Conservation (phyloP, 2,329 filamentous ascomycete genomes). For the Albifimbria verrucaria region DNA sequence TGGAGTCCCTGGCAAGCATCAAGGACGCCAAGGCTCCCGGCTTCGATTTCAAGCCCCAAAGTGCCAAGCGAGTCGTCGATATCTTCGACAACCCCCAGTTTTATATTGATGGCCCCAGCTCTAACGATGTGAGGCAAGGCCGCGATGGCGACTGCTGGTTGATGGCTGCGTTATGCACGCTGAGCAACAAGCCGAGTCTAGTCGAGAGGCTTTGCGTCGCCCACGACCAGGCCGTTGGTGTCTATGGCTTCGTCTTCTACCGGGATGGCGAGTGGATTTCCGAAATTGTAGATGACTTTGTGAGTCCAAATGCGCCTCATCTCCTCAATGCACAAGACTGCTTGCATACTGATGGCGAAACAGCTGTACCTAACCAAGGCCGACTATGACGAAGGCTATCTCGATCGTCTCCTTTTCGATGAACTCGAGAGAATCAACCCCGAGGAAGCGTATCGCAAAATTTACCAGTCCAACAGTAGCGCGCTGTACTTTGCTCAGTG, state of each 20-base stretch:
- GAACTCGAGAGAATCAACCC: slow-evolving; percentile 46
- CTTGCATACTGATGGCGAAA: not conserved
- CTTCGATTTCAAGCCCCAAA: slow-evolving; percentile 37
- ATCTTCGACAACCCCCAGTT: slow-evolving; percentile 77
- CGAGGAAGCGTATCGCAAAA: slow-evolving; percentile 61
- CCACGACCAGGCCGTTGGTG: slow-evolving; percentile 68
- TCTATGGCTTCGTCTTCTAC: slow-evolving; percentile 84
- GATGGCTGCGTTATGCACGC: slow-evolving; percentile 73
- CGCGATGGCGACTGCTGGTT: slow-evolving; percentile 83
- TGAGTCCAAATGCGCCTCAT: too few relatives aligned
- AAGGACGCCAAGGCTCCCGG: slow-evolving; percentile 17
- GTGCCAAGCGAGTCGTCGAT: slow-evolving; percentile 68
- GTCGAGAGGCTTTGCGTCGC: slow-evolving; percentile 74
- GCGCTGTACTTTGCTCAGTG: slow-evolving; percentile 77
- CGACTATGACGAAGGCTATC: slow-evolving; percentile 57
- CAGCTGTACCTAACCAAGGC: slow-evolving; percentile 52
- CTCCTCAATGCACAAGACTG: not conserved
- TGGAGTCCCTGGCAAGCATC: slow-evolving; percentile 40
- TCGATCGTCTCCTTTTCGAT: slow-evolving; percentile 42
- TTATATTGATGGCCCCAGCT: slow-evolving; percentile 72
- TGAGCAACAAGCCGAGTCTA: slow-evolving; percentile 68
- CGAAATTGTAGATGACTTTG: slow-evolving; percentile 55
- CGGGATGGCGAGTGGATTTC: slow-evolving; percentile 72
- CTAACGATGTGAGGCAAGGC: slow-evolving; percentile 77
- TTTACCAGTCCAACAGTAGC: slow-evolving; percentile 70